Conservation (phyloP, 495 filamentous ascomycete genomes). For the Lasiosphaeria hispida region DNA sequence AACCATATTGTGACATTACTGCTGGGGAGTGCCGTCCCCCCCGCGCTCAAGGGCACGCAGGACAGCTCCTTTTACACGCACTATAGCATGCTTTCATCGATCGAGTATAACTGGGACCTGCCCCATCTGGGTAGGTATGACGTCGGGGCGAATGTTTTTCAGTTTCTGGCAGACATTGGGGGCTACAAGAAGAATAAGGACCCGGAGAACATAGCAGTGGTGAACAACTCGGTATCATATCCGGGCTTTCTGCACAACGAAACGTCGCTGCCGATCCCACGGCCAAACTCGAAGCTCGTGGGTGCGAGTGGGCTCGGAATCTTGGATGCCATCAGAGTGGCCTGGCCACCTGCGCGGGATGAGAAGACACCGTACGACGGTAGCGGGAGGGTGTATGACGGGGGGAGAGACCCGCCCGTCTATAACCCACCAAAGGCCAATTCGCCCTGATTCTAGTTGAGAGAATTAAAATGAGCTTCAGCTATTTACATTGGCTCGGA, state of each 20-base stretch:
- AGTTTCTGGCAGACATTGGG: slow-evolving; percentile 56
- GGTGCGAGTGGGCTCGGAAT: slow-evolving; percentile 44
- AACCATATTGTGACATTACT: slow-evolving; percentile 64
- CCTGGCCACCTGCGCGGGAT: slow-evolving; percentile 27
- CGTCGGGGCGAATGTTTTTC: slow-evolving; percentile 67
- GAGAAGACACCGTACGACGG: slow-evolving; percentile 48
- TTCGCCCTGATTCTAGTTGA: slow-evolving; percentile 2
- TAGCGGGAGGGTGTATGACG: slow-evolving; percentile 44
- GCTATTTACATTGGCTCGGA: background rate
- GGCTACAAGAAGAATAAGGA: slow-evolving; percentile 58
- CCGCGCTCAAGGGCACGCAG: slow-evolving; percentile 52
- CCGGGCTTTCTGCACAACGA: slow-evolving; percentile 52
- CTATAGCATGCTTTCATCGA: slow-evolving; percentile 63
- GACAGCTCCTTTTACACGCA: slow-evolving; percentile 72
- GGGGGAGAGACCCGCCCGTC: slow-evolving; percentile 28
- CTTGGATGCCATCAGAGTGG: slow-evolving; percentile 25
- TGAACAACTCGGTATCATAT: slow-evolving; percentile 64
- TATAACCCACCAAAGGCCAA: slow-evolving; percentile 22
- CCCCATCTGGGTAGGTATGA: slow-evolving; percentile 68
- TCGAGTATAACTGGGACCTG: slow-evolving; percentile 66
- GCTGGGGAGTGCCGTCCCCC: slow-evolving; percentile 61
- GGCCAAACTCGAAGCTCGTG: slow-evolving; percentile 43
- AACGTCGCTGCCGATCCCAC: slow-evolving; percentile 33
- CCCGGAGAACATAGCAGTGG: slow-evolving; percentile 53
- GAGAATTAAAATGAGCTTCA: background rate